A percentile compares a stretch with the other conserved stretches of the same genome.
Conservation (phyloP, 2,329 filamentous ascomycete species). For the Microcyclospora pomicola region DNA sequence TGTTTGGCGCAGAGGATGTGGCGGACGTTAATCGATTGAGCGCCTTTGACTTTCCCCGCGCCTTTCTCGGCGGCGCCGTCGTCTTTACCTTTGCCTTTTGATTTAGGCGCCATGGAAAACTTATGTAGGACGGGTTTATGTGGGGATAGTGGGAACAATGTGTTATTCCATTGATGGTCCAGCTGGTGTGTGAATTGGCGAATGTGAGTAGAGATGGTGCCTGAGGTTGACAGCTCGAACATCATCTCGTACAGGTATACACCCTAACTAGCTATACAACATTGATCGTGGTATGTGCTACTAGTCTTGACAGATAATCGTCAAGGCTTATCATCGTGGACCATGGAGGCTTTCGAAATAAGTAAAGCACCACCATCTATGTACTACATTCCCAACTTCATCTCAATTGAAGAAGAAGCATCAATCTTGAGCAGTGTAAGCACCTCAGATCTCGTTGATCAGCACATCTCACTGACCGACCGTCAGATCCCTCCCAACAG, state of each 20-base stretch:
- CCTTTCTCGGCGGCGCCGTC: conserved; percentile 9
- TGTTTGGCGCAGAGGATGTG: conserved; percentile 70
- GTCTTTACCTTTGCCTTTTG: conserved; percentile 17
- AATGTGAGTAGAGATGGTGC: no score
- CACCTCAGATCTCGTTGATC: conserved; percentile 28
- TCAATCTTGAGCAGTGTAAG: conserved; percentile 55
- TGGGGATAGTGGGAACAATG: no score
- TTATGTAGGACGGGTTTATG: no score
- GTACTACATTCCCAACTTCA: conserved; percentile 80
- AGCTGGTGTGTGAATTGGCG: no score
- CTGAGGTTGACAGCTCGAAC: no score
- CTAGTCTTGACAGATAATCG: no score
- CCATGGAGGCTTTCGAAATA: conserved; percentile 7
- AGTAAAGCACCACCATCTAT: conserved; percentile 34
- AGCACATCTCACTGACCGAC: conserved; percentile 28
- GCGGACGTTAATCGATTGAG: conserved; percentile 57
- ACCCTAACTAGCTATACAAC: no score
- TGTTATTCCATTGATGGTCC: no score
- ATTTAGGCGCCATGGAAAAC: conserved; percentile 20
- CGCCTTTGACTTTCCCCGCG: conserved; percentile 36
- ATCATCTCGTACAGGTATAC: no score
- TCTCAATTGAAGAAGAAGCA: conserved; percentile 60
- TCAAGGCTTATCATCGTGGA: no score
- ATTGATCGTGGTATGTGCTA: no score
- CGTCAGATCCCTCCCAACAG: conserved; percentile 36